Percentiles rank a stretch among this genome's conserved stretches.
Conservation (phyloP, 768 basidiomycete species). For the Trametopsis cervina region DNA sequence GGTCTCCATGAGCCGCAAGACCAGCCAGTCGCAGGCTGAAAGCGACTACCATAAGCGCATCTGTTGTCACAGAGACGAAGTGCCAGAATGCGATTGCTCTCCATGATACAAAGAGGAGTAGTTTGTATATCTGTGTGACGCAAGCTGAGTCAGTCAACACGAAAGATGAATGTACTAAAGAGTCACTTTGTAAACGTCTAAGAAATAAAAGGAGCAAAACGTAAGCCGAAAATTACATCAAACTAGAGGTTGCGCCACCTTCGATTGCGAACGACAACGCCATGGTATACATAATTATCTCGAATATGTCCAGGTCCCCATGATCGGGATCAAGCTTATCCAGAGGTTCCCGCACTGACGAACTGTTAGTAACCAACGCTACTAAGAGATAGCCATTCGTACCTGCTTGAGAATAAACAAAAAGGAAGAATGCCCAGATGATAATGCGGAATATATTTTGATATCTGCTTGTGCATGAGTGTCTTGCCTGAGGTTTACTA, state of each 20-base stretch:
- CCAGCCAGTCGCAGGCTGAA: conserved; percentile 69
- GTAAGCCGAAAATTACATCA: not conserved
- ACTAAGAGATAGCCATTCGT: conserved; percentile 13
- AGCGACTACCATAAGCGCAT: conserved; percentile 64
- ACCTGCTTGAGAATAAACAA: conserved; percentile 83
- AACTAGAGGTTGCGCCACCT: conserved; percentile 36
- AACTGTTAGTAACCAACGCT: not conserved
- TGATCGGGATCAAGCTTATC: conserved; percentile 56
- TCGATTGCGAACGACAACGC: conserved; percentile 72
- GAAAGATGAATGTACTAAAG: not conserved
- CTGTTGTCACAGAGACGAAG: conserved; percentile 61
- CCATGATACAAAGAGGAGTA: conserved; percentile 71
- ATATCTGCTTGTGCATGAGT: conserved; percentile 49
- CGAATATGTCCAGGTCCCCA: conserved; percentile 67
- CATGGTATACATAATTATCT: conserved; percentile 73
- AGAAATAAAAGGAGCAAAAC: not conserved
- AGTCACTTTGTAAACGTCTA: conserved; percentile 52
- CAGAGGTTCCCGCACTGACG: conserved; percentile 66
- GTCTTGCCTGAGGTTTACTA: conserved; percentile 68
- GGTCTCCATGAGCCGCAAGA: conserved; percentile 28
- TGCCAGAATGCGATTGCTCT: conserved; percentile 82
- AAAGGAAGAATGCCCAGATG: conserved; percentile 74
- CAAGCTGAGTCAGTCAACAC: not conserved
- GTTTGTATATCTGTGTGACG: conserved; percentile 52
- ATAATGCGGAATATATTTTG: conserved; percentile 78